phyloP scores from a whole-genome alignment of 78 protist genomes.

The Trichosphaerium sp. region DNA sequence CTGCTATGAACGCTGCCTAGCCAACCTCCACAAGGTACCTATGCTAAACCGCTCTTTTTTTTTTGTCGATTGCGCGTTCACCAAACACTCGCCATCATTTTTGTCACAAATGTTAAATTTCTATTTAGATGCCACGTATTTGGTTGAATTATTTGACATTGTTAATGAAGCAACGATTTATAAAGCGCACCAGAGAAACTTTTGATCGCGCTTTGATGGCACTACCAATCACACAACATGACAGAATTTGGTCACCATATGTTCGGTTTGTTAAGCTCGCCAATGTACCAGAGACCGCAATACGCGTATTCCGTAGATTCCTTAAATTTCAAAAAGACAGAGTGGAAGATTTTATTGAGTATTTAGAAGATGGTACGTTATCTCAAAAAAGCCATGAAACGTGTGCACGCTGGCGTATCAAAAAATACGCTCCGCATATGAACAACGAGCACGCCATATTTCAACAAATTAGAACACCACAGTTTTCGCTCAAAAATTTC shows the following conservation, averaged over 20 bases:
- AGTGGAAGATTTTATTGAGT: constrained; percentile 85
- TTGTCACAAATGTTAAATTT: neutral
- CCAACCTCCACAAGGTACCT: constrained; percentile 75
- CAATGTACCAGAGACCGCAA: constrained; percentile 67
- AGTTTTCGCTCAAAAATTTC: no score
- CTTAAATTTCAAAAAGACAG: constrained; percentile 64
- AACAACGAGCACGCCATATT: no score
- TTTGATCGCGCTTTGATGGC: constrained; percentile 90
- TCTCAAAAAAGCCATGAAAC: no score
- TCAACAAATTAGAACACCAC: no score
- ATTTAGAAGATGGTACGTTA: no score
- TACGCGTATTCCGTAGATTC: constrained; percentile 71
- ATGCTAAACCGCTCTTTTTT: neutral
- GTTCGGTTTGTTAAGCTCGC: constrained; percentile 39
- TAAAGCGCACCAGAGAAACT: constrained; percentile 75
- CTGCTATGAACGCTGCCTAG: constrained; percentile 73
- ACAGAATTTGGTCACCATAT: constrained; percentile 88
- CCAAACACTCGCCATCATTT: neutral
- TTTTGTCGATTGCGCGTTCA: no score
- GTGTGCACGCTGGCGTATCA: no score
- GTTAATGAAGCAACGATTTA: constrained; percentile 46
- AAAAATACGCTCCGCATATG: no score
- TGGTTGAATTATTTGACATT: constrained; percentile 89
- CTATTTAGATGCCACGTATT: constrained; percentile 94
- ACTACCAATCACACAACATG: constrained; percentile 96